Evolutionary conservation across 2,329 filamentous ascomycete genomes (phyloP), one percentile per base, ranked within the genome.

Genomic region (Stagonosporopsis chrysanthemi): DNA sequence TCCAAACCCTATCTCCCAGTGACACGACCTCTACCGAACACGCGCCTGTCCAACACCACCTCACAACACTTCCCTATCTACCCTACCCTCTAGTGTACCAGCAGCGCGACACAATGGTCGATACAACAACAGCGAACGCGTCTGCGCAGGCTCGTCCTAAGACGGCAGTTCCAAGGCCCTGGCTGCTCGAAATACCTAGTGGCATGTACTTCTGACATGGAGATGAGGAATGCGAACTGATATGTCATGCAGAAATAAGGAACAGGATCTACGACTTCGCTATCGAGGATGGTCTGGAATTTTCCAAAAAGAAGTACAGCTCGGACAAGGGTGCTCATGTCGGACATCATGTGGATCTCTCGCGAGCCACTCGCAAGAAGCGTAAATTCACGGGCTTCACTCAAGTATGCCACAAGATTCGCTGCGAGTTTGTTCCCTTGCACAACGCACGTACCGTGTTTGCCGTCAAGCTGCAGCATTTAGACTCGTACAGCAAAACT

Each of bases 321-420:
- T 26, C 24, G 24, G 24, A 26, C n/a, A n/a, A n/a, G n/a, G n/a
- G n/a, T n/a, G n/a, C n/a, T n/a, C n/a, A n/a, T n/a, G n/a, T n/a
- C n/a, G n/a, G n/a, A n/a, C n/a, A 28, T 5, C 26, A 28, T 23
- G 23, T 6, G 9, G 28, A 43, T 12, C 9, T 43, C 12, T 29
- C 23, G 24, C 4, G 6, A 2, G 24, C 24, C 3, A 6, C 14
- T 14, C 23, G 40, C 7, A 12, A 14, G 17, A 6, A 17, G 4
- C 39, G 23, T 3, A 14, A 51, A 11, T 43, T 28, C 22, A n/a
- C n/a, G n/a, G n/a, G n/a, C n/a, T n/a, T n/a, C 3, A 39, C 40
- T 5, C 36, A 33, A 31, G 46, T 33, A 7, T 50, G 46, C 19
- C 46, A n/a, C 19, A 9, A 41, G 17, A 50, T 50, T n/a, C 46